Percentiles rank a stretch among this genome's conserved stretches.
Conservation (phyloP, 2,329 filamentous ascomycete genomes). For the Colletotrichum sojae region DNA sequence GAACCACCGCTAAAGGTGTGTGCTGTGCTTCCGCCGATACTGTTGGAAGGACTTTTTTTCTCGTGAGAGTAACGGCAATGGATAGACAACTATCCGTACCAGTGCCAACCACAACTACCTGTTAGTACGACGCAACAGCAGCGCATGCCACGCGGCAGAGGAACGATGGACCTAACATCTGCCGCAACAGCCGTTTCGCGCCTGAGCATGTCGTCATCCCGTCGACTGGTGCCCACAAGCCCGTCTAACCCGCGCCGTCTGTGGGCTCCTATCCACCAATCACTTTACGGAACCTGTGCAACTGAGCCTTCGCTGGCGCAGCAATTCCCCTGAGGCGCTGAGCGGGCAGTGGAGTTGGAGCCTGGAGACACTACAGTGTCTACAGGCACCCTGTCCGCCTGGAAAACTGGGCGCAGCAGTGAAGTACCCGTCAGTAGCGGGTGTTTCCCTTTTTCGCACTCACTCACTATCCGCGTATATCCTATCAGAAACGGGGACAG, state of each 20-base stretch:
- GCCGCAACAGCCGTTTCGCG: conserved; percentile 22
- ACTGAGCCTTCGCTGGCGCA: neutral
- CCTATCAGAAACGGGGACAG: conserved; percentile 2
- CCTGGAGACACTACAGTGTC: neutral
- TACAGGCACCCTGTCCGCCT: conserved; percentile 26
- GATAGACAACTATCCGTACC: too few relatives aligned
- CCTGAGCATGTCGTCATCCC: conserved; percentile 30
- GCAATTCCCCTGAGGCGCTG: conserved; percentile 1
- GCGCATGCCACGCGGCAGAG: neutral
- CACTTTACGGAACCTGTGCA: neutral
- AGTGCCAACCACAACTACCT: neutral
- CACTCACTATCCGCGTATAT: conserved; percentile 23
- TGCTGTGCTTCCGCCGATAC: neutral
- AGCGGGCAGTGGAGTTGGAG: conserved; percentile 14
- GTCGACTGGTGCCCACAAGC: conserved; percentile 7
- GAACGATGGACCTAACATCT: neutral
- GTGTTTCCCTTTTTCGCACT: conserved; percentile 8
- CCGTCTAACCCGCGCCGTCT: conserved; percentile 2
- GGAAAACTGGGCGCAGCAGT: conserved; percentile 35
- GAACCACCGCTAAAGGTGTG: neutral
- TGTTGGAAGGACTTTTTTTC: neutral
- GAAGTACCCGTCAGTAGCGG: neutral
- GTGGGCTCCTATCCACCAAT: conserved; percentile 2
- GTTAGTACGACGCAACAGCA: neutral
- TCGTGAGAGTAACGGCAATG: too few relatives aligned